Percentiles rank a stretch among this genome's conserved stretches.
Conservation (phyloP, 441 rosid genomes). For the Brassica balearica region DNA sequence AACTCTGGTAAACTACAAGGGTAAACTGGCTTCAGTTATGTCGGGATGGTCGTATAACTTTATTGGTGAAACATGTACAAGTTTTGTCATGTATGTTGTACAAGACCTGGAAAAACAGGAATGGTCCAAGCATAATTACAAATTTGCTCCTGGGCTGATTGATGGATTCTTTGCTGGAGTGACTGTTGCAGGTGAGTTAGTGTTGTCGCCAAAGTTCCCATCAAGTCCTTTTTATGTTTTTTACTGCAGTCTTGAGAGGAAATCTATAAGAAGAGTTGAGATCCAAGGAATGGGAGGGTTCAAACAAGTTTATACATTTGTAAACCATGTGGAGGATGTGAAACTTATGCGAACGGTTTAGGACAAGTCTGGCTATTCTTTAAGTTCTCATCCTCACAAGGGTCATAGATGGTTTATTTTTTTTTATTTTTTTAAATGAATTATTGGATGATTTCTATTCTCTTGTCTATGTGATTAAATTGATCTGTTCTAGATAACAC, state of each 20-base stretch:
- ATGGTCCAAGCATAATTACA: constrained; percentile 5
- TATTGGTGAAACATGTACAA: not conserved
- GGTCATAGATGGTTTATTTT: too few species aligned
- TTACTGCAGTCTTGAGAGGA: constrained; percentile 6
- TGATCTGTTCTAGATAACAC: too few species aligned
- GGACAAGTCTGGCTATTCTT: not conserved
- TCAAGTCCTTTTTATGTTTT: not conserved
- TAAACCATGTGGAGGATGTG: constrained; percentile 5
- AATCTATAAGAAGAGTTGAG: not conserved
- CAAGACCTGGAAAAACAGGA: constrained; percentile 5
- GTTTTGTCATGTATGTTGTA: not conserved
- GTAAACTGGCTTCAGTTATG: not conserved
- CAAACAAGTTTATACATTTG: not conserved
- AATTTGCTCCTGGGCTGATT: not conserved
- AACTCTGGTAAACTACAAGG: not conserved
- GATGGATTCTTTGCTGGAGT: constrained; percentile 2
- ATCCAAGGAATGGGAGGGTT: not conserved
- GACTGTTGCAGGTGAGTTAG: constrained; percentile 6
- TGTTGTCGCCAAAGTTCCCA: not conserved
- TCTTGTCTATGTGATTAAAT: too few species aligned
- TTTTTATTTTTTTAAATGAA: too few species aligned
- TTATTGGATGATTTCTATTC: too few species aligned
- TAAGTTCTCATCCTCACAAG: too few species aligned
- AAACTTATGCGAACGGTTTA: not conserved
- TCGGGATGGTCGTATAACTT: not conserved